Percentiles rank a stretch among this genome's conserved stretches.
Conservation (phyloP, 345 rosid species). For the Sonneratia alba region DNA sequence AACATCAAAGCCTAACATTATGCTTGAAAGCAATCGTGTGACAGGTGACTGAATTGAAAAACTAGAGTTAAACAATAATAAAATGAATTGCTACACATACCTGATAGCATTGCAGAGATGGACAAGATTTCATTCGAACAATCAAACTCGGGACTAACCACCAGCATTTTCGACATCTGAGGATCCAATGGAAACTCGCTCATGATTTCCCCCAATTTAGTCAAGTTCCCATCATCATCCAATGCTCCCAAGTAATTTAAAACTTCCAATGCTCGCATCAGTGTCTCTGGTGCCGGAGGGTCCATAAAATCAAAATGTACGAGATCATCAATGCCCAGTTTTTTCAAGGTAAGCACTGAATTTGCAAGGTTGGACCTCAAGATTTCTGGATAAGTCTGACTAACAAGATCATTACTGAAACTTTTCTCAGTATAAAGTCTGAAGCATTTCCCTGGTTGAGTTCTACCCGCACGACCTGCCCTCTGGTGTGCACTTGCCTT, state of each 20-base stretch:
- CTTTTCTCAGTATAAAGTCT: slow-evolving; percentile 83
- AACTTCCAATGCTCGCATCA: slow-evolving; percentile 90
- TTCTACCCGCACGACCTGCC: slow-evolving; percentile 98
- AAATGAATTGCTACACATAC: slow-evolving; percentile 23
- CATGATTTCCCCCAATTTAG: slow-evolving; percentile 86
- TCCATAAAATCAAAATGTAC: slow-evolving; percentile 97
- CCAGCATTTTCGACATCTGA: slow-evolving; percentile 97
- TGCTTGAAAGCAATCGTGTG: not conserved
- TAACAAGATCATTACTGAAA: slow-evolving; percentile 70
- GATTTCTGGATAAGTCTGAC: slow-evolving; percentile 88
- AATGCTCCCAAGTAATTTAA: slow-evolving; percentile 85
- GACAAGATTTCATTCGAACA: slow-evolving; percentile 97
- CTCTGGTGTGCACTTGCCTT: slow-evolving; percentile 99
- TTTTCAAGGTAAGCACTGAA: slow-evolving; percentile 77
- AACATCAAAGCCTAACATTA: not conserved
- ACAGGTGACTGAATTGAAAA: not conserved
- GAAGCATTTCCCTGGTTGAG: slow-evolving; percentile 89
- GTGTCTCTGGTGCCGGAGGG: slow-evolving; percentile 93
- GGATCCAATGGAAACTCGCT: slow-evolving; percentile 98
- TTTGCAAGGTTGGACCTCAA: slow-evolving; percentile 91
- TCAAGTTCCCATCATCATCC: slow-evolving; percentile 91
- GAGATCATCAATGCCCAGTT: slow-evolving; percentile 81
- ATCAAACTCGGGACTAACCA: slow-evolving; percentile 80
- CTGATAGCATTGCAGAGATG: slow-evolving; percentile 92
- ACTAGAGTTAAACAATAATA: slow-evolving; percentile 3